Percentiles rank a stretch among this genome's conserved stretches.
These are phyloP conservation scores for Oryza longistaminata DNA, from an alignment of 176 grass and related monocot genomes.

Conservation along the genomic window DNA sequence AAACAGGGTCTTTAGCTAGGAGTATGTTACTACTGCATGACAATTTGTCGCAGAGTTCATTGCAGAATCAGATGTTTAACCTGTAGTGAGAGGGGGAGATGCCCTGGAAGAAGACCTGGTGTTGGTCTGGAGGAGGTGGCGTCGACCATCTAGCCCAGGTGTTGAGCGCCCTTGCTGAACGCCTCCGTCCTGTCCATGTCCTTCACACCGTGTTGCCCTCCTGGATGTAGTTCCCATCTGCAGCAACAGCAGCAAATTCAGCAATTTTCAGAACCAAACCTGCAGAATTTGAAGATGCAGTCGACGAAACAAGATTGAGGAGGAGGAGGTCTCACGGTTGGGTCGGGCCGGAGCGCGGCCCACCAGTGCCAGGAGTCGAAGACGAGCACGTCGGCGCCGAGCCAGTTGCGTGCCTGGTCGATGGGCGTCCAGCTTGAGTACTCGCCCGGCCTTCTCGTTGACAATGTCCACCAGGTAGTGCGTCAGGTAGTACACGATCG, in stretches of 20 bases:
- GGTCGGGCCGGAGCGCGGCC: constrained; percentile 54
- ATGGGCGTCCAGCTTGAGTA: constrained; percentile 76
- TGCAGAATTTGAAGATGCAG: background rate
- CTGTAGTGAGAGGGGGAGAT: constrained; percentile 74
- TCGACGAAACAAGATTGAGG: background rate
- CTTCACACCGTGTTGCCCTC: constrained; percentile 34
- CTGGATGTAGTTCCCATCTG: constrained; percentile 90
- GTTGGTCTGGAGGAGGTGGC: constrained; percentile 37
- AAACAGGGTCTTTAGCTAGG: too few relatives aligned
- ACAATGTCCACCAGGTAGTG: constrained; percentile 88
- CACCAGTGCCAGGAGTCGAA: constrained; percentile 99
- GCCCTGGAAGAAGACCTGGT: constrained; percentile 82
- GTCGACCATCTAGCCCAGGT: constrained; percentile 82
- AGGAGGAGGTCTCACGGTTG: constrained; percentile 44
- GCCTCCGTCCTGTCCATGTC: constrained; percentile 81
- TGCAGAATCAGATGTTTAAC: constrained; percentile 45
- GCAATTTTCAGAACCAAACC: background rate
- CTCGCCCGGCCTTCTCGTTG: constrained; percentile 42
- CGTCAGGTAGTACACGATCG: constrained; percentile 69
- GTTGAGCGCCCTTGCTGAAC: constrained; percentile 63
- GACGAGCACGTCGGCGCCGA: constrained; percentile 69
- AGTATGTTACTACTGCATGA: too few relatives aligned
- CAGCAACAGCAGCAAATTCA: constrained; percentile 22
- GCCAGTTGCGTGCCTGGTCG: constrained; percentile 45
- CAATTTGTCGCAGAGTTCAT: background rate